A percentile compares a stretch with the other conserved stretches of the same genome.
These are phyloP conservation scores for Tremella yokohamensis DNA, from an alignment of 768 basidiomycete species.

Conservation along the genomic window DNA sequence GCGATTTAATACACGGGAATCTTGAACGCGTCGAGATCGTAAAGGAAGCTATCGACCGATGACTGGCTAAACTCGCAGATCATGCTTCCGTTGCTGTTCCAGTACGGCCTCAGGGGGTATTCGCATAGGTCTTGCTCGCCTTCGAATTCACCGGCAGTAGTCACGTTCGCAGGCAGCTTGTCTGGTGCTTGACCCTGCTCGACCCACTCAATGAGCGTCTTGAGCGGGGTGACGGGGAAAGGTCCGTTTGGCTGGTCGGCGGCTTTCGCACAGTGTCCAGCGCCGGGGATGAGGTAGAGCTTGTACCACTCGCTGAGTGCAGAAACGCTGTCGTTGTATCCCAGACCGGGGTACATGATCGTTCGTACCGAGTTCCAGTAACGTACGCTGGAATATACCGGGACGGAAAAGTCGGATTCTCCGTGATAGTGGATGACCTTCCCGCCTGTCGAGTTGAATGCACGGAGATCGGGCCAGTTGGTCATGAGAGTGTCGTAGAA, in stretches of 20 bases:
- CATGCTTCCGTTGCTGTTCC: no score
- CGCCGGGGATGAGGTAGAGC: constrained; percentile 20
- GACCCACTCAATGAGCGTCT: constrained; percentile 47
- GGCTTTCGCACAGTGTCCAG: constrained; percentile 13
- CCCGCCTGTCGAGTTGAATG: constrained; percentile 14
- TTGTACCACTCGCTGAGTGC: constrained; percentile 15
- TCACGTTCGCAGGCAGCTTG: no score
- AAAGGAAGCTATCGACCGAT: no score
- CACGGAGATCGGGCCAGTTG: constrained; percentile 14
- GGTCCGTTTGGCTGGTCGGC: constrained; percentile 12
- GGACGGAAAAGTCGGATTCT: constrained; percentile 14
- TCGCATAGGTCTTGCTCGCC: no score
- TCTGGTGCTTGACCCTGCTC: constrained; percentile 47
- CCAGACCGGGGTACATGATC: constrained; percentile 12
- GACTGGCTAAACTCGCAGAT: no score
- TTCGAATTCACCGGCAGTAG: no score
- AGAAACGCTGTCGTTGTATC: background rate
- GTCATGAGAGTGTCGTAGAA: constrained; percentile 12
- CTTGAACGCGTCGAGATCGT: no score
- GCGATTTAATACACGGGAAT: no score
- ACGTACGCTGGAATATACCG: constrained; percentile 10
- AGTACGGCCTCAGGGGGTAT: no score
- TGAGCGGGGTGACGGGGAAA: constrained; percentile 6
- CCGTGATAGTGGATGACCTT: constrained; percentile 24
- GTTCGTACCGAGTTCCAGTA: constrained; percentile 11